phyloP scores from a whole-genome alignment of 331 rosid genomes.

The Quercus phellos region DNA sequence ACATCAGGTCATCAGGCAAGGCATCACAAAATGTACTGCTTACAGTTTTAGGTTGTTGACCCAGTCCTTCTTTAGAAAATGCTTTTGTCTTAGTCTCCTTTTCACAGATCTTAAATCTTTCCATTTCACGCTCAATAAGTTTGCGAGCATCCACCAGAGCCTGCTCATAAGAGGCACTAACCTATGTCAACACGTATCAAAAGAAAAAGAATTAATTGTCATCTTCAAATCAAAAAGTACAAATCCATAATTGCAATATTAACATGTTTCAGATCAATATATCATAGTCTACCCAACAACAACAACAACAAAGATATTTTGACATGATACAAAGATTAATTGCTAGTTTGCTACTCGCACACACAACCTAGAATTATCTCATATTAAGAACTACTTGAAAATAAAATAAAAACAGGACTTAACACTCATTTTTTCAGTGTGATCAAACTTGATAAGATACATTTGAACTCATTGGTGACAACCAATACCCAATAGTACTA shows the following conservation, averaged over 20 bases:
- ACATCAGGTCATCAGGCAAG: background rate
- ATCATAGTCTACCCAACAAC: background rate
- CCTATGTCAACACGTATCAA: slow-evolving; percentile 51
- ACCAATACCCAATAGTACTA: no score
- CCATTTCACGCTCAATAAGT: slow-evolving; percentile 94
- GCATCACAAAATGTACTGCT: slow-evolving; percentile 27
- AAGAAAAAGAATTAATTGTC: slow-evolving; percentile 23
- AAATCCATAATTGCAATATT: background rate
- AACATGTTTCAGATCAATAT: slow-evolving; percentile 6
- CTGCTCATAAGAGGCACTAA: slow-evolving; percentile 99
- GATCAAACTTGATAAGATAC: no score
- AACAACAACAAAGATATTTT: background rate
- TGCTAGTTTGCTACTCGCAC: background rate
- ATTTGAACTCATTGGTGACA: no score
- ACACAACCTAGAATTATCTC: background rate
- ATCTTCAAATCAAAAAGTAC: slow-evolving; percentile 17
- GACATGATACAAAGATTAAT: background rate
- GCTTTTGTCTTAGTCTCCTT: slow-evolving; percentile 98
- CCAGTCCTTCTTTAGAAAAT: slow-evolving; percentile 96
- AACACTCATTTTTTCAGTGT: no score
- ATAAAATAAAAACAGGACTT: no score
- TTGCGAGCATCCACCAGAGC: slow-evolving; percentile 96
- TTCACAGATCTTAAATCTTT: slow-evolving; percentile 92
- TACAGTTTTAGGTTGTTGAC: slow-evolving; percentile 96
- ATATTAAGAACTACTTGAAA: background rate